These are phyloP conservation scores for Mycena galopus DNA, from an alignment of 768 basidiomycete genomes.

Conservation along the genomic window DNA sequence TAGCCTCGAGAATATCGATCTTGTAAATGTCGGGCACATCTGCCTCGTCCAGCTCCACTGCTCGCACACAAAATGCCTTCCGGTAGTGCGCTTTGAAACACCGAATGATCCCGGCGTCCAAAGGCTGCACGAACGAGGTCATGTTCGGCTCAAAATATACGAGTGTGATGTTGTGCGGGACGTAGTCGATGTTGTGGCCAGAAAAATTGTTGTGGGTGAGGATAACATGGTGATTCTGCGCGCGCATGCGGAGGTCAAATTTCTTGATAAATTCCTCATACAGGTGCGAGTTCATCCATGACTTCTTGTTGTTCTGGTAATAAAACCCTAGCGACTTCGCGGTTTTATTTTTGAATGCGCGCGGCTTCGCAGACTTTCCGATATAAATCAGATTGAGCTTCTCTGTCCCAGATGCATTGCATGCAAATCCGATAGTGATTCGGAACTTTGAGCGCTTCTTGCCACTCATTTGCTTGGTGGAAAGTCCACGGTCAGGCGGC, in stretches of 20 bases:
- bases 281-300: slow-evolving; percentile 53
- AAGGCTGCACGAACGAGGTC: slow-evolving; percentile 53
- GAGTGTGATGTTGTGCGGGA: slow-evolving; percentile 19
- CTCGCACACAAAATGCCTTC: not conserved
- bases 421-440: slow-evolving; percentile 43
- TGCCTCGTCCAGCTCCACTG: slow-evolving; percentile 39
- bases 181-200: not conserved
- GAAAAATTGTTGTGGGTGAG: not conserved
- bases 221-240: not conserved
- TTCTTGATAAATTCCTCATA: slow-evolving; percentile 48
- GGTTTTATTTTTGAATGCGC: slow-evolving; percentile 44
- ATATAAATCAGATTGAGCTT: slow-evolving; percentile 50
- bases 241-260: not conserved
- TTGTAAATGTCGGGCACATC: slow-evolving; percentile 50
- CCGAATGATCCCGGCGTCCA: slow-evolving; percentile 51
- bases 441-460: slow-evolving; percentile 49
- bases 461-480: slow-evolving; percentile 47
- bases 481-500: slow-evolving; percentile 48
- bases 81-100: slow-evolving; percentile 54
- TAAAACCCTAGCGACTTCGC: slow-evolving; percentile 44
- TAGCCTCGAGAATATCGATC: slow-evolving; percentile 50
- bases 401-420: slow-evolving; percentile 49
- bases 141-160: slow-evolving; percentile 50
- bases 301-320: slow-evolving; percentile 53
- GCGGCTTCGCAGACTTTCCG: slow-evolving; percentile 47